A percentile compares a stretch with the other conserved stretches of the same genome.
Conservation (phyloP, 768 basidiomycete genomes). For the Boletales sp. region DNA sequence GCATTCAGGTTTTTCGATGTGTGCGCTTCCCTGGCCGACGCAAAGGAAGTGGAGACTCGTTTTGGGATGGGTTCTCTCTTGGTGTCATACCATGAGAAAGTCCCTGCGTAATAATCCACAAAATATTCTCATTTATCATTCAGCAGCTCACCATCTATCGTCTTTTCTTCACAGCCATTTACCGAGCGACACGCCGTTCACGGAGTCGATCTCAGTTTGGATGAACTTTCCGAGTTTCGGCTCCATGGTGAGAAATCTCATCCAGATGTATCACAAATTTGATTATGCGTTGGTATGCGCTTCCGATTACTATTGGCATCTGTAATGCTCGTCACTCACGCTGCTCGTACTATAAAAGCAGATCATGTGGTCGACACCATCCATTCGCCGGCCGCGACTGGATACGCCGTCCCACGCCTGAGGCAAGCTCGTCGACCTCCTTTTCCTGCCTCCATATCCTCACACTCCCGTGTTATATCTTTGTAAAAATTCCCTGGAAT, state of each 20-base stretch:
- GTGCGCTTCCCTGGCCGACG: not conserved
- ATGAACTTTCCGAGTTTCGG: not conserved
- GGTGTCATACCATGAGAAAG: constrained; percentile 8
- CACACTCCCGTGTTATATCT: not conserved
- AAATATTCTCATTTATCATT: not conserved
- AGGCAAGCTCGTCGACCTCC: constrained; percentile 3
- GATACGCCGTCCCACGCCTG: constrained; percentile 24
- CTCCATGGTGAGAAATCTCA: constrained; percentile 10
- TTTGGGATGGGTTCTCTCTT: not conserved
- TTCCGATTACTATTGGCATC: too few species aligned
- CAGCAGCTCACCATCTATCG: not conserved
- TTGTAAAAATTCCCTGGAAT: constrained; percentile 18
- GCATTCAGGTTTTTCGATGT: too few species aligned
- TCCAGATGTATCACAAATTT: not conserved
- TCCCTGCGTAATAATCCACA: not conserved
- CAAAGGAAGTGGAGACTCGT: not conserved
- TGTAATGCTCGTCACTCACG: not conserved
- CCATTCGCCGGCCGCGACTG: constrained; percentile 11
- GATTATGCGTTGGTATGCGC: too few species aligned
- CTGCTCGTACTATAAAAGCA: constrained; percentile 8
- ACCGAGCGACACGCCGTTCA: not conserved
- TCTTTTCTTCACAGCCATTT: not conserved
- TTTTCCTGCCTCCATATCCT: not conserved
- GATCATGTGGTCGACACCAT: constrained; percentile 14
- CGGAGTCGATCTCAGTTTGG: not conserved